A percentile compares a stretch with the other conserved stretches of the same genome.
These are phyloP conservation scores for Globisporangium megalacanthum DNA, from an alignment of 352 stramenopile species.

Conservation along the genomic window DNA sequence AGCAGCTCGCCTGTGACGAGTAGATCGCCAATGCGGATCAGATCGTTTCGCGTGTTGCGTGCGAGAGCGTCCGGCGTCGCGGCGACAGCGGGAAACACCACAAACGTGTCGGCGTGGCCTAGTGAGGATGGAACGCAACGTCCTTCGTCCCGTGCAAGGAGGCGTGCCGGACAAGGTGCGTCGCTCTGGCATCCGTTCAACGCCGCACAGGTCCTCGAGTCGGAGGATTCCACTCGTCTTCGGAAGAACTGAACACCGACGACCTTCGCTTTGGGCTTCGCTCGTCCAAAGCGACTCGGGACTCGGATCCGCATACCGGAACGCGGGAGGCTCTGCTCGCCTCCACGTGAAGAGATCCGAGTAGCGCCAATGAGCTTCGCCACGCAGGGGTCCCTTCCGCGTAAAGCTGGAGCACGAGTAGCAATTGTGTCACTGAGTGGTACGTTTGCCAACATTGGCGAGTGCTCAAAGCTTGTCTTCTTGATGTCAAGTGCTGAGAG, in stretches of 20 bases:
- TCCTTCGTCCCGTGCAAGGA: not conserved
- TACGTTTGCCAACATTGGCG: not conserved
- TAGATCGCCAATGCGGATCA: constrained; percentile 4
- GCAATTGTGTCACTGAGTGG: not conserved
- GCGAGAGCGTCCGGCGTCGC: not conserved
- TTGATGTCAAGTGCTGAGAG: not conserved
- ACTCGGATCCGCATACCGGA: not conserved
- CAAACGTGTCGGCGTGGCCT: not conserved
- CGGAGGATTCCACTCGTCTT: not conserved
- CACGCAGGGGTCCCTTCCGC: no score
- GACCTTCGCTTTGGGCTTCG: not conserved
- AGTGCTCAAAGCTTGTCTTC: not conserved
- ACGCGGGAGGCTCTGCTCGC: not conserved
- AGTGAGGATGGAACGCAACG: not conserved
- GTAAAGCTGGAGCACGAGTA: not conserved
- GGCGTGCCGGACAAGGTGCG: not conserved
- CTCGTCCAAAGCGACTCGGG: not conserved
- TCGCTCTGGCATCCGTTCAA: not conserved
- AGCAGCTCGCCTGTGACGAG: not conserved
- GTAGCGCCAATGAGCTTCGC: not conserved
- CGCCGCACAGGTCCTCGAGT: not conserved
- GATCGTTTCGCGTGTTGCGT: constrained; percentile 5
- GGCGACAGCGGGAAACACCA: constrained; percentile 5
- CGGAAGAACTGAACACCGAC: not conserved
- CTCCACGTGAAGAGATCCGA: not conserved